phyloP scores from a whole-genome alignment of 164 flowering plant genomes.

The Aristolochia californica region DNA sequence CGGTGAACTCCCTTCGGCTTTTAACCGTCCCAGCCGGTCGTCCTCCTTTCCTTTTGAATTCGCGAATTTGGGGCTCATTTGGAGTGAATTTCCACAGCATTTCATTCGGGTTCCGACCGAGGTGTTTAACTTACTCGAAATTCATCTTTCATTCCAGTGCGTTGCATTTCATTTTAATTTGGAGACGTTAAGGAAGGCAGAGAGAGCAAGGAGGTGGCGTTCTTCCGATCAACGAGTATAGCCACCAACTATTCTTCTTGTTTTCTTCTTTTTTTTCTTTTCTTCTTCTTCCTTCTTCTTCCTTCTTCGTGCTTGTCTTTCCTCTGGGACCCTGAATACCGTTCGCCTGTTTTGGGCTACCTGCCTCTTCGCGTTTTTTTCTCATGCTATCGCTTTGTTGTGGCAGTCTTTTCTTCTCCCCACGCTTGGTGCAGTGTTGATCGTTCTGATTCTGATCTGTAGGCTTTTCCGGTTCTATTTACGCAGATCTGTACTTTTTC shows the following conservation, averaged over 20 bases:
- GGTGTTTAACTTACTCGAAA: not conserved
- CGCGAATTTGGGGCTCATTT: slow-evolving; percentile 24
- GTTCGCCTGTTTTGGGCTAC: not conserved
- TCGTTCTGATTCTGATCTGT: slow-evolving; percentile 1
- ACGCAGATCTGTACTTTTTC: slow-evolving; percentile 2
- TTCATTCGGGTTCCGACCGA: no score
- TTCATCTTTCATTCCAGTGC: not conserved
- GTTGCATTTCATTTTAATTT: slow-evolving; percentile 17
- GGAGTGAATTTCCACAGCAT: slow-evolving; percentile 24
- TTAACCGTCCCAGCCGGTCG: slow-evolving; percentile 18
- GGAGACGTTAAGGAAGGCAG: slow-evolving; percentile 13
- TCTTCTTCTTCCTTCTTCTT: no score
- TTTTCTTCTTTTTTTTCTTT: no score
- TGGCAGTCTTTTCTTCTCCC: not conserved
- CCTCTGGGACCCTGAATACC: no score
- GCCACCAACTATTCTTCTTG: not conserved
- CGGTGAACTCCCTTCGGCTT: no score
- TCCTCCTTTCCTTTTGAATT: not conserved
- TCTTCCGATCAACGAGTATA: slow-evolving; percentile 4
- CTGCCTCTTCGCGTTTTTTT: slow-evolving; percentile 7
- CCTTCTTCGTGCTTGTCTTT: not conserved
- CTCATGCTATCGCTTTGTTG: slow-evolving; percentile 4
- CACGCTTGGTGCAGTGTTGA: no score
- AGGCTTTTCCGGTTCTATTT: not conserved
- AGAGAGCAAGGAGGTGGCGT: slow-evolving; percentile 1